Conservation (phyloP, 768 basidiomycete genomes). For the Ephemerocybe angulata region DNA sequence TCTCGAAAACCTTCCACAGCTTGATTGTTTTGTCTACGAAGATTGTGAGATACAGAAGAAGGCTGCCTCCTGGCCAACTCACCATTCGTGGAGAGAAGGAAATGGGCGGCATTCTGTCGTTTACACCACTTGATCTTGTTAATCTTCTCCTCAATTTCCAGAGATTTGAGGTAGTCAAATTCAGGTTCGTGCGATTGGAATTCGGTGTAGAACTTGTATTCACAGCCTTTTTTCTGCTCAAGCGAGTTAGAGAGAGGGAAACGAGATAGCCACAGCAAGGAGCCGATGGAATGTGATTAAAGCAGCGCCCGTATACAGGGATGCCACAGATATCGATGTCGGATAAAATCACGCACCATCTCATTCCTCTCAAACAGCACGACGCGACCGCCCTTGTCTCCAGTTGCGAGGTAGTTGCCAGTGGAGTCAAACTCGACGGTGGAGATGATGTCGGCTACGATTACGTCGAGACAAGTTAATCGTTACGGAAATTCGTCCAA, state of each 20-base stretch:
- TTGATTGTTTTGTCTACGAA: conserved; percentile 96
- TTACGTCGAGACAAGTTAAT: conserved; percentile 7
- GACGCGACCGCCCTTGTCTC: conserved; percentile 98
- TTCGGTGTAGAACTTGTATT: conserved; percentile 99
- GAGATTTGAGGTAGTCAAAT: conserved; percentile 98
- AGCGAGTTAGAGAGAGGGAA: conserved; percentile 8
- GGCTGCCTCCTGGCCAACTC: conserved; percentile 18
- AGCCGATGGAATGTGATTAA: conserved; percentile 1
- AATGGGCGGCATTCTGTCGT: conserved; percentile 96
- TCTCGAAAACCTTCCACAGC: conserved; percentile 99
- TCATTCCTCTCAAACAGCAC: conserved; percentile 99
- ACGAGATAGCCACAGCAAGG: conserved; percentile 15
- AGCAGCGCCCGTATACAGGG: not conserved
- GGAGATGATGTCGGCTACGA: conserved; percentile 97
- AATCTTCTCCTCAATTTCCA: conserved; percentile 99
- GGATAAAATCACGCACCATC: conserved; percentile 50
- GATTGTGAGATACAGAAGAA: conserved; percentile 10
- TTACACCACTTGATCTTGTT: conserved; percentile 99
- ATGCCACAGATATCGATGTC: conserved; percentile 15
- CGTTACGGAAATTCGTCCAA: not conserved
- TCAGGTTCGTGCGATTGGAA: conserved; percentile 99
- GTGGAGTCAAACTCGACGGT: conserved; percentile 99
- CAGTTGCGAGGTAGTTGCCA: conserved; percentile 98
- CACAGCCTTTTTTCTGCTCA: conserved; percentile 94
- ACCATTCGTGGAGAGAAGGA: conserved; percentile 97